Conservation (phyloP, 1,284 basidiomycete genomes). For the Malassezia psittaci region DNA sequence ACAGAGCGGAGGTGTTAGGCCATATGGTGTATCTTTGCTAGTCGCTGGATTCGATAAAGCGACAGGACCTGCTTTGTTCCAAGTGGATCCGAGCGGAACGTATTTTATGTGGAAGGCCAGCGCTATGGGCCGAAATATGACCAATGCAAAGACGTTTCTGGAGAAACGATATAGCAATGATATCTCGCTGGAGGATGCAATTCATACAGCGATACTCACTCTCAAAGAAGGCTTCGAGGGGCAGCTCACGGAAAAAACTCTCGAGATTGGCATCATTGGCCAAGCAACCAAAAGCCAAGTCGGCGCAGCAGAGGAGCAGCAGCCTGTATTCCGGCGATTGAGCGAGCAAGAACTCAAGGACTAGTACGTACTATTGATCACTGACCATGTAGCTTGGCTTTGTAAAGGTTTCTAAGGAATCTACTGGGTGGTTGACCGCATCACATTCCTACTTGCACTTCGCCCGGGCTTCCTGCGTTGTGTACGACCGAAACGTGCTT, state of each 20-base stretch:
- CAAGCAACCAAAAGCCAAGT: constrained; percentile 44
- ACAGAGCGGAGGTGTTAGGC: constrained; percentile 94
- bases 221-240: constrained; percentile 98
- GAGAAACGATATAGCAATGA: constrained; percentile 99
- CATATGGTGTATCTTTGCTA: constrained; percentile 90
- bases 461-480: constrained; percentile 32
- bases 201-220: constrained; percentile 95
- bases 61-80: constrained; percentile 84
- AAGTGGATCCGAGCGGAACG: constrained; percentile 95
- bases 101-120: constrained; percentile 96
- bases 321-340: constrained; percentile 40
- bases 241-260: constrained; percentile 99
- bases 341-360: constrained; percentile 36
- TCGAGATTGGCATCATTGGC: constrained; percentile 84
- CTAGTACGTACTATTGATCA: constrained; percentile 21
- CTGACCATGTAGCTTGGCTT: neutral
- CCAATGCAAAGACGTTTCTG: constrained; percentile 96
- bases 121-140: constrained; percentile 99
- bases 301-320: constrained; percentile 21
- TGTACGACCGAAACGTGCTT: constrained; percentile 51
- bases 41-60: constrained; percentile 91
- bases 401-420: neutral
- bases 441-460: constrained; percentile 41
- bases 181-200: constrained; percentile 95
- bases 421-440: constrained; percentile 9